Evolutionary conservation across 768 basidiomycete species (phyloP), one percentile per base, ranked within the genome.

Genomic region (Tulasnella sp.): DNA sequence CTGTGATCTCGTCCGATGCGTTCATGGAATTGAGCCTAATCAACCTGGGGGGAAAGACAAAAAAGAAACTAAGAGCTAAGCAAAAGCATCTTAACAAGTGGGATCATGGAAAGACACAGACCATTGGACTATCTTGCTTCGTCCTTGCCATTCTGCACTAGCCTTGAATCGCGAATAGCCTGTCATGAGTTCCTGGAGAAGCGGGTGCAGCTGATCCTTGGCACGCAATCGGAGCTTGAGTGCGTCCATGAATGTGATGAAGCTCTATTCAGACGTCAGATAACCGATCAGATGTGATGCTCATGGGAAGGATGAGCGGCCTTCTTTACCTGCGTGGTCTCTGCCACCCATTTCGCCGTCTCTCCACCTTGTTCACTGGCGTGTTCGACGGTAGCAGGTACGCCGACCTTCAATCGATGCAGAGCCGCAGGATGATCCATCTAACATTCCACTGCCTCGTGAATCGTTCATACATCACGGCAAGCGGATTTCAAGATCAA

Each of bases 231-330:
- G 83, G 51, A 98, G 76, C 67, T 92, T 93, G 25, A 98, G 76
- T 0, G 92, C 94, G 65, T 99, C 96, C 90, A 98, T 96, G 64
- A 98, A 93, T 0, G 94, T 98, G 64, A 99, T 98, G 63, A 98
- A 99, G 69, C 84, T 87, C 92, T 97, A 50, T 9, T 19, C n/a
- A 61, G 2, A 2, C 29, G 31, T n/a, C n/a, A n/a, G n/a, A n/a
- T n/a, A n/a, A n/a, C n/a, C n/a, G 34, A 7, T 7, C 21, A 29
- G 60, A 49, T n/a, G n/a, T 41, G 19, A 4, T 0, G 4, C 21
- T 17, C 3, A 17, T n/a, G 19, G 49, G 38, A 31, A 57, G 44
- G n/a, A n/a, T 25, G 9, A 24, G 22, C n/a, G 21, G 34, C 59
- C 43, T 42, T 19, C n/a, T 74, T 57, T 45, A 89, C 93, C 79